Evolutionary conservation across 257 asterid species (phyloP).

Genomic region (Solanum ahanhuiri): DNA sequence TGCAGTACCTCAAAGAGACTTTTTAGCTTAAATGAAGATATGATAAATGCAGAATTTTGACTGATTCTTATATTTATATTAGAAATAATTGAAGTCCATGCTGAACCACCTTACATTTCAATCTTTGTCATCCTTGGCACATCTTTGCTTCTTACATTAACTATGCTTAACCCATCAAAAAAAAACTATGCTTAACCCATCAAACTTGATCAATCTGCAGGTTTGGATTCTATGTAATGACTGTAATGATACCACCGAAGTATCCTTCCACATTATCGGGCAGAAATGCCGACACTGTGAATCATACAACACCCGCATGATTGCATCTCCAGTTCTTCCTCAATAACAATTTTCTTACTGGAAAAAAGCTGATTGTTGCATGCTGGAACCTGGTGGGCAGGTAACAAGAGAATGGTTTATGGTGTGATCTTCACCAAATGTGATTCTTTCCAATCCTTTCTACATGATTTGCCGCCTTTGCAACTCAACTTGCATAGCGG

Average conservation of each 20-base stretch:
- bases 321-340: conserved; percentile 84
- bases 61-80: not conserved
- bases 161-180: too few species aligned
- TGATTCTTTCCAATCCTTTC: not conserved
- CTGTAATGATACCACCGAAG: conserved; percentile 91
- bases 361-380: not conserved
- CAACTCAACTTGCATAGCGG: not conserved
- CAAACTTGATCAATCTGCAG: conserved; percentile 18
- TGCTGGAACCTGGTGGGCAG: not conserved
- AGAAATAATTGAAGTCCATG: not conserved
- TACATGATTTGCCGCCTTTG: not conserved
- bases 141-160: not conserved
- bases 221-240: conserved; percentile 95
- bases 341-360: conserved; percentile 11
- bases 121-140: not conserved
- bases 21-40: not conserved
- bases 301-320: conserved; percentile 80
- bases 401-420: not conserved
- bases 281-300: conserved; percentile 88
- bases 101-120: not conserved
- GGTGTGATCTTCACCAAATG: not conserved
- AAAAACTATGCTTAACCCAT: too few species aligned
- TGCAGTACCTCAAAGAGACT: too few species aligned
- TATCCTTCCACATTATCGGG: conserved; percentile 82
- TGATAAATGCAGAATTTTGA: not conserved